These are phyloP conservation scores for Myxozyma vanderwaltii DNA, from an alignment of 805 yeast genomes.

Conservation along the genomic window DNA sequence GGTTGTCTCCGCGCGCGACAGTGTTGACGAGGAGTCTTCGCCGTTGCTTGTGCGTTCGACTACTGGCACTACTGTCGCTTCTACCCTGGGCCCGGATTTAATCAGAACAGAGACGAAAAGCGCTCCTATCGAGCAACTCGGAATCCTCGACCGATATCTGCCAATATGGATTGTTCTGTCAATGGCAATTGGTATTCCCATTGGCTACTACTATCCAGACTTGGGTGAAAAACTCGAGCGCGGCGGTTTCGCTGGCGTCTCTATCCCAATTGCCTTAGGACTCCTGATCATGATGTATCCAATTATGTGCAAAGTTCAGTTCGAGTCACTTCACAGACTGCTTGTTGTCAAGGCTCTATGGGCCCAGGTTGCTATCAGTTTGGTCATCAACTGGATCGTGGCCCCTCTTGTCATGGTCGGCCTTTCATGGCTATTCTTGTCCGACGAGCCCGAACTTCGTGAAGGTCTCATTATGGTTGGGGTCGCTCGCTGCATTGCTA, in stretches of 20 bases:
- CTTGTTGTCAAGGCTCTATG: constrained; percentile 36
- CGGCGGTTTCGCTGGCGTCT: constrained; percentile 37
- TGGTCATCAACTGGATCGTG: constrained; percentile 56
- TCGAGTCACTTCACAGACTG: constrained; percentile 48
- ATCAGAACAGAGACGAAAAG: constrained; percentile 21
- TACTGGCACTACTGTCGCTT: constrained; percentile 12
- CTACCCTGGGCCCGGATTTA: constrained; percentile 7
- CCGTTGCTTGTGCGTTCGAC: constrained; percentile 25
- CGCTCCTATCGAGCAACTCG: constrained; percentile 27
- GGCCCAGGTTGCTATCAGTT: constrained; percentile 46
- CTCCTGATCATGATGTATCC: constrained; percentile 60
- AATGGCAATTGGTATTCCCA: constrained; percentile 37
- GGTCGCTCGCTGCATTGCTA: constrained; percentile 61
- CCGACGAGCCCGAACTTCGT: constrained; percentile 53
- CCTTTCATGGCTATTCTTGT: constrained; percentile 55
- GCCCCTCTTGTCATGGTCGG: constrained; percentile 61
- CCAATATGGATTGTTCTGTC: constrained; percentile 38
- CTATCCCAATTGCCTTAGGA: constrained; percentile 47
- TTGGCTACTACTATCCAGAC: constrained; percentile 37
- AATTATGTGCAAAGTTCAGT: constrained; percentile 56
- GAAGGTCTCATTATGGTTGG: constrained; percentile 63
- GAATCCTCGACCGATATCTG: constrained; percentile 35
- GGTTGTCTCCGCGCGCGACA: constrained; percentile 15
- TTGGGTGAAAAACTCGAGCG: constrained; percentile 31
- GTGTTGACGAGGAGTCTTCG: constrained; percentile 21